Evolutionary conservation across 106 monocot genomes (phyloP).

Genomic region (Dendrobium officinale): DNA sequence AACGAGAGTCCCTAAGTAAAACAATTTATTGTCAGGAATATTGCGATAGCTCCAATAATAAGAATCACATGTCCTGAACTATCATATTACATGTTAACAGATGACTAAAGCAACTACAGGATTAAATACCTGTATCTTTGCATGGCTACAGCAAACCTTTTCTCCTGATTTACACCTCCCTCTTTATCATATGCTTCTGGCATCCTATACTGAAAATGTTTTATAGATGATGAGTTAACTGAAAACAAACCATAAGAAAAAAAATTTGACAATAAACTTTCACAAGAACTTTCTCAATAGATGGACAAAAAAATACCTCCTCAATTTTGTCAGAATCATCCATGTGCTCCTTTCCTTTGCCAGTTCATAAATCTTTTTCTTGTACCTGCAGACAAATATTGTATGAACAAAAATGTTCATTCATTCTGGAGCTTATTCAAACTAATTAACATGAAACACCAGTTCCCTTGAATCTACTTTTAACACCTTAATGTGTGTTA

Average conservation of each 20-base stretch:
- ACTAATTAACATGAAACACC: not conserved
- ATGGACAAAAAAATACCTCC: constrained; percentile 32
- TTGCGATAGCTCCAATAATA: not conserved
- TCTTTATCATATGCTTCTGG: constrained; percentile 95
- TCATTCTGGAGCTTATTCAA: not conserved
- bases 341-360: constrained; percentile 59
- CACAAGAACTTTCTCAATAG: not conserved
- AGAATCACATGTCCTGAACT: not conserved
- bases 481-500: not conserved
- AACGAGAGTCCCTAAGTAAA: constrained; percentile 53
- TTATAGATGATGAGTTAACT: not conserved
- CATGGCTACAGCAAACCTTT: constrained; percentile 85
- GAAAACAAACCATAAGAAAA: not conserved
- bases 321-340: constrained; percentile 50
- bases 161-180: constrained; percentile 88
- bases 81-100: not conserved
- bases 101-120: not conserved
- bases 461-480: not conserved
- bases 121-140: constrained; percentile 67
- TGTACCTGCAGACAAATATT: constrained; percentile 44
- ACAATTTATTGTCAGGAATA: not conserved
- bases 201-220: constrained; percentile 71
- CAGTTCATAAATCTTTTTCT: constrained; percentile 76
- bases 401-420: not conserved
- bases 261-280: not conserved